A percentile compares a stretch with the other conserved stretches of the same genome.
Evolutionary conservation across 345 rosid genomes (phyloP).

Genomic region (Lepidium aucheri): DNA sequence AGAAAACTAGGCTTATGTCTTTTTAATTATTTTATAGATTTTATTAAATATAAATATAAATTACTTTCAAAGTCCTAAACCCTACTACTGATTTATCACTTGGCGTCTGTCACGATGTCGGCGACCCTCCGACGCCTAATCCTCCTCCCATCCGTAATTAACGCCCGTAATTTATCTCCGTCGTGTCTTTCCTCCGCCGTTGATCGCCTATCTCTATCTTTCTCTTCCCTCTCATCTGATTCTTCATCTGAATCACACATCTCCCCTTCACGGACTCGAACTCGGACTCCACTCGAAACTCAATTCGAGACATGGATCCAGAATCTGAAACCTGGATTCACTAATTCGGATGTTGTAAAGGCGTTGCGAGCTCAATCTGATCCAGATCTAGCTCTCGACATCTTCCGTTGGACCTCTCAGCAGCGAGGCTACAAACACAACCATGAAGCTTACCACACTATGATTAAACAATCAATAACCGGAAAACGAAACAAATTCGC

Average conservation of each 20-base stretch:
- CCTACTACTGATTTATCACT: too few relatives aligned
- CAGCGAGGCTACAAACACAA: slow-evolving; percentile 68
- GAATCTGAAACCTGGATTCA: slow-evolving; percentile 77
- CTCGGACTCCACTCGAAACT: slow-evolving; percentile 64
- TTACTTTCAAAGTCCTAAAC: too few relatives aligned
- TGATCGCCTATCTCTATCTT: background rate
- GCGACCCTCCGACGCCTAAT: slow-evolving; percentile 30
- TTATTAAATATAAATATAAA: too few relatives aligned
- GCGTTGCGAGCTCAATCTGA: slow-evolving; percentile 74
- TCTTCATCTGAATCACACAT: slow-evolving; percentile 17
- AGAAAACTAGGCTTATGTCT: too few relatives aligned
- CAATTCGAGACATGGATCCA: slow-evolving; percentile 82
- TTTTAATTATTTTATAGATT: too few relatives aligned
- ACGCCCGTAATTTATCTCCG: background rate
- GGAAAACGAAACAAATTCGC: slow-evolving; percentile 65
- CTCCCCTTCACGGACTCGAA: slow-evolving; percentile 26
- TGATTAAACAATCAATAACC: slow-evolving; percentile 47
- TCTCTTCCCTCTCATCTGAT: slow-evolving; percentile 16
- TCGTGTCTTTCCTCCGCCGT: slow-evolving; percentile 15
- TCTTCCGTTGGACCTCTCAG: slow-evolving; percentile 89
- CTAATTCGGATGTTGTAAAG: slow-evolving; percentile 47
- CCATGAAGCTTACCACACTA: slow-evolving; percentile 50
- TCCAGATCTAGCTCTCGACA: slow-evolving; percentile 80
- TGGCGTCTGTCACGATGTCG: slow-evolving; percentile 20
- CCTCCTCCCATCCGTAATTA: slow-evolving; percentile 3